Percentiles rank a stretch among this genome's conserved stretches.
Evolutionary conservation across 495 filamentous ascomycete genomes (phyloP).

Genomic region (Penicillium lagena): DNA sequence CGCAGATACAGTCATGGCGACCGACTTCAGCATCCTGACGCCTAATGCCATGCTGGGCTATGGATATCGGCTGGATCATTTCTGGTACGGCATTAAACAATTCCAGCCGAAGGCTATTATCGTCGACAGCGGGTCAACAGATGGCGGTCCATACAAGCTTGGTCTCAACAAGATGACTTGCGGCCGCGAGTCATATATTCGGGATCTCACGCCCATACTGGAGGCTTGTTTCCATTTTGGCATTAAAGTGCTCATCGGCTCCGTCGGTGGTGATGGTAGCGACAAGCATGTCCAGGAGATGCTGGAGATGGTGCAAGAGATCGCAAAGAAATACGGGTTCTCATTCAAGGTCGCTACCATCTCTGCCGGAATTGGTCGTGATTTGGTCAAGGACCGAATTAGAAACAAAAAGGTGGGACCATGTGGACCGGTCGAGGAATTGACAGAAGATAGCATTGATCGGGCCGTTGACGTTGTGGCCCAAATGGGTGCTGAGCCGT

Average conservation of each 20-base stretch:
- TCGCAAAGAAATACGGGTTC: constrained; percentile 17
- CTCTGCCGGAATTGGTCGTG: constrained; percentile 26
- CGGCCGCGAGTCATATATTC: constrained; percentile 25
- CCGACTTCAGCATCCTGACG: constrained; percentile 33
- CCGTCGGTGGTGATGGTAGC: constrained; percentile 42
- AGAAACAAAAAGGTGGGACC: constrained; percentile 15
- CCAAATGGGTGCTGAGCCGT: constrained; percentile 21
- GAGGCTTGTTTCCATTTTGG: constrained; percentile 16
- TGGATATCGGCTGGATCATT: constrained; percentile 25
- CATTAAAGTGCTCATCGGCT: constrained; percentile 37
- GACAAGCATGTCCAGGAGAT: constrained; percentile 38
- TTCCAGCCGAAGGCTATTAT: constrained; percentile 38
- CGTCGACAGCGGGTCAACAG: constrained; percentile 43
- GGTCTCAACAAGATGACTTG: constrained; percentile 29
- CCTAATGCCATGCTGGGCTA: constrained; percentile 45
- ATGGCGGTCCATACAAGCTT: constrained; percentile 40
- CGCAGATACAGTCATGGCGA: not conserved
- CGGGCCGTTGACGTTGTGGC: constrained; percentile 21
- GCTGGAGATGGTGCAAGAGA: constrained; percentile 26
- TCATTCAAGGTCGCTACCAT: constrained; percentile 37
- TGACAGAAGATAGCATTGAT: constrained; percentile 33
- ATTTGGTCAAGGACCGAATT: constrained; percentile 19
- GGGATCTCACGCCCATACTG: constrained; percentile 35
- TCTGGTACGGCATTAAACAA: constrained; percentile 20
- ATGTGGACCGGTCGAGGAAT: constrained; percentile 25